phyloP scores from a whole-genome alignment of 2,329 filamentous ascomycete species.

The Aspergillus transmontanensis region DNA sequence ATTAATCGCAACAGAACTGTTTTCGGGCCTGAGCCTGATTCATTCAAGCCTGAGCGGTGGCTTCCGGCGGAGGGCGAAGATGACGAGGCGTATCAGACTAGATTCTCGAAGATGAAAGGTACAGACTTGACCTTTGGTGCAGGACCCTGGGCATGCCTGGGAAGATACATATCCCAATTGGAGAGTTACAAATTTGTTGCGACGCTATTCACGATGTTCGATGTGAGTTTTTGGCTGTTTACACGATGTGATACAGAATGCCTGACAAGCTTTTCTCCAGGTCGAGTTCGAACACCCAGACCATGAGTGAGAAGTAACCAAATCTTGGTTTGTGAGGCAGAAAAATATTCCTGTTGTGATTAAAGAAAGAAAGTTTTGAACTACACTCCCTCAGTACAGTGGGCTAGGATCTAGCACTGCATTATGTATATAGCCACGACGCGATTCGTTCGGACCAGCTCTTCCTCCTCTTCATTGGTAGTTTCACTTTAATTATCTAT shows the following conservation, averaged over 20 bases:
- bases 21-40: conserved; percentile 26
- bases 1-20: conserved; percentile 26
- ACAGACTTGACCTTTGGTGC: conserved; percentile 51
- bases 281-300: neutral
- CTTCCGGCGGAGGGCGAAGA: conserved; percentile 19
- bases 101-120: conserved; percentile 24
- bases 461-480: too few relatives aligned
- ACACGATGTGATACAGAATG: too few relatives aligned
- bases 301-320: neutral
- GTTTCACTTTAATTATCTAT: too few relatives aligned
- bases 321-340: neutral
- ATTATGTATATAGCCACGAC: too few relatives aligned
- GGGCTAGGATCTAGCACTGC: too few relatives aligned
- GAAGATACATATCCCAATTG: conserved; percentile 56
- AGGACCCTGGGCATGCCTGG: conserved; percentile 58
- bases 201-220: conserved; percentile 44
- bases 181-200: conserved; percentile 63
- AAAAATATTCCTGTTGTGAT: neutral
- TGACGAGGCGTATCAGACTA: conserved; percentile 13
- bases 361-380: neutral
- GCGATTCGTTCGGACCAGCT: too few relatives aligned
- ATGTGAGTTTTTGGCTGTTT: conserved; percentile 13
- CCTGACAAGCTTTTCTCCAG: neutral
- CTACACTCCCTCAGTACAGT: neutral
- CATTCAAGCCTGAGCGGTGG: conserved; percentile 29